Conservation (phyloP, 139 green algal species). For the Haematococcus lacustris region DNA sequence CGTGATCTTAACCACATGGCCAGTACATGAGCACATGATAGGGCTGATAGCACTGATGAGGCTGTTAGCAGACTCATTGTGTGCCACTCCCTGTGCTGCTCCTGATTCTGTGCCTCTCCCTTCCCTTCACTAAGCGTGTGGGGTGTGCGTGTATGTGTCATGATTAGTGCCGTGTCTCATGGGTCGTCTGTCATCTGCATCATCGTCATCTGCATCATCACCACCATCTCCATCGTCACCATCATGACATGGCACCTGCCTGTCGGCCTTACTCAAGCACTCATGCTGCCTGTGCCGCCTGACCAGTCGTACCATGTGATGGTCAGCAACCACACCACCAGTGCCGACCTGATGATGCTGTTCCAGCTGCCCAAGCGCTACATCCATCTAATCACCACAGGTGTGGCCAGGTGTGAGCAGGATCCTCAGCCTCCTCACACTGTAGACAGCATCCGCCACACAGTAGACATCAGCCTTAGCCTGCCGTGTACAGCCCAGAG, state of each 20-base stretch:
- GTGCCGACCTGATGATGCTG: constrained; percentile 53
- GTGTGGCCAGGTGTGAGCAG: too few species aligned
- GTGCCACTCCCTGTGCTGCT: too few species aligned
- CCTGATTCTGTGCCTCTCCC: neutral
- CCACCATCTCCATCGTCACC: too few species aligned
- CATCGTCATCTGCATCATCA: too few species aligned
- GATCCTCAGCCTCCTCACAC: too few species aligned
- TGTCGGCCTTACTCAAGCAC: neutral
- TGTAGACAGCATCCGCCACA: too few species aligned
- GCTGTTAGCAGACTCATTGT: too few species aligned
- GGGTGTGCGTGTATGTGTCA: neutral
- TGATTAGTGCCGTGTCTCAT: neutral
- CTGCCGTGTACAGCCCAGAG: too few species aligned
- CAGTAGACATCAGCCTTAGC: too few species aligned
- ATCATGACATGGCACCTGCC: neutral
- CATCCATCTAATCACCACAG: constrained; percentile 45
- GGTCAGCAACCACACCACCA: constrained; percentile 48
- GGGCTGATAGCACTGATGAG: too few species aligned
- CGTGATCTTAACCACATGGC: neutral
- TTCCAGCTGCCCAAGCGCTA: constrained; percentile 39
- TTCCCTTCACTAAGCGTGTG: neutral
- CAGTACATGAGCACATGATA: too few species aligned
- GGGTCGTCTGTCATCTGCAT: too few species aligned
- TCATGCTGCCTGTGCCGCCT: neutral
- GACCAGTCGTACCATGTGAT: constrained; percentile 32